These are phyloP conservation scores for Penicillium atrosanguineum DNA, from an alignment of 495 filamentous ascomycete species.

Conservation along the genomic window DNA sequence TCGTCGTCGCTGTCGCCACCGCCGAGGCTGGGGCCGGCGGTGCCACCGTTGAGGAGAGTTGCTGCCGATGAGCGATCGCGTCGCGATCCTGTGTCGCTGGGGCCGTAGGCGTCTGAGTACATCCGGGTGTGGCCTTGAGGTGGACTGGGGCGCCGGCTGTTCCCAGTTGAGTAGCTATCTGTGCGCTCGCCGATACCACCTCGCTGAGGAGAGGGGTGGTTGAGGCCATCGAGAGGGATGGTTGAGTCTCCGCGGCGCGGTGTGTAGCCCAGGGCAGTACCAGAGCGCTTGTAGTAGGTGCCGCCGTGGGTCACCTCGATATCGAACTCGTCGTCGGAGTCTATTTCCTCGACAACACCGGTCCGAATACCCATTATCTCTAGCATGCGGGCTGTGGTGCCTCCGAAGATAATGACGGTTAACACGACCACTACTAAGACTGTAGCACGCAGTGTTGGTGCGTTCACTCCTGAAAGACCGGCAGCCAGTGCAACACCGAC, in stretches of 20 bases:
- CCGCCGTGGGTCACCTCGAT: slow-evolving; percentile 79
- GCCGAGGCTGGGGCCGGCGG: slow-evolving; percentile 38
- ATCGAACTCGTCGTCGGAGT: slow-evolving; percentile 97
- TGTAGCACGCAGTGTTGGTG: slow-evolving; percentile 77
- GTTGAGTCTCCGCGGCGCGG: slow-evolving; percentile 60
- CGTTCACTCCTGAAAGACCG: slow-evolving; percentile 73
- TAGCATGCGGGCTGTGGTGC: slow-evolving; percentile 97
- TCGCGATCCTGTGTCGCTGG: slow-evolving; percentile 34
- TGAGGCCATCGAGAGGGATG: slow-evolving; percentile 53
- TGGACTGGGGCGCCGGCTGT: slow-evolving; percentile 49
- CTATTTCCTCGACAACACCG: slow-evolving; percentile 92
- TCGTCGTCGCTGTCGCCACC: slow-evolving; percentile 53
- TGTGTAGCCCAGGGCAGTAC: slow-evolving; percentile 67
- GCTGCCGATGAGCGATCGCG: slow-evolving; percentile 43
- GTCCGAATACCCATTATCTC: slow-evolving; percentile 94
- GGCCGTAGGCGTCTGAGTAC: slow-evolving; percentile 61
- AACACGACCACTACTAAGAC: slow-evolving; percentile 96
- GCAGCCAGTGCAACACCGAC: slow-evolving; percentile 97
- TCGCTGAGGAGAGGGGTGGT: slow-evolving; percentile 23
- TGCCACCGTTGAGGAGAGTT: slow-evolving; percentile 34
- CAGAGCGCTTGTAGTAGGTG: slow-evolving; percentile 74
- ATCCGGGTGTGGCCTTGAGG: slow-evolving; percentile 43
- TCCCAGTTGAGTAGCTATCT: slow-evolving; percentile 55
- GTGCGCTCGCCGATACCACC: slow-evolving; percentile 29
- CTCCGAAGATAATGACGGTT: slow-evolving; percentile 97